Conservation (phyloP, 495 filamentous ascomycete species). For the Tuber calosporum region DNA sequence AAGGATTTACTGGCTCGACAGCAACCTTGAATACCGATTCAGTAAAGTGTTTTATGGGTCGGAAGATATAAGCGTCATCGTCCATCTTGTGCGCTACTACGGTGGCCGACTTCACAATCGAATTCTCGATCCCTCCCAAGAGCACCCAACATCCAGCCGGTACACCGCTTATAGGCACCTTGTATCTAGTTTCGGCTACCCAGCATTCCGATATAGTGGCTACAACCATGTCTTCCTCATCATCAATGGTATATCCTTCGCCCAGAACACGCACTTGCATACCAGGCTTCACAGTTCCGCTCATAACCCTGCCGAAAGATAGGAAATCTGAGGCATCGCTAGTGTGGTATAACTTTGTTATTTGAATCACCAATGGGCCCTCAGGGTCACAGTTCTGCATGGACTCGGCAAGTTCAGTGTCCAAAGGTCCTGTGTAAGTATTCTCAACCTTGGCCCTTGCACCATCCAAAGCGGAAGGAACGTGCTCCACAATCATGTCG, state of each 20-base stretch:
- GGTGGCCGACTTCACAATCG: slow-evolving; percentile 96
- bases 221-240: slow-evolving; percentile 93
- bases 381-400: slow-evolving; percentile 81
- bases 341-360: slow-evolving; percentile 88
- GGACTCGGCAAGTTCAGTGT: slow-evolving; percentile 70
- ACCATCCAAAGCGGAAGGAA: slow-evolving; percentile 79
- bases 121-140: slow-evolving; percentile 87
- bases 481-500: slow-evolving; percentile 86
- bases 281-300: slow-evolving; percentile 75
- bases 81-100: slow-evolving; percentile 73
- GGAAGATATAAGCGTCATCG: slow-evolving; percentile 89
- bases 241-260: slow-evolving; percentile 91
- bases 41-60: slow-evolving; percentile 85
- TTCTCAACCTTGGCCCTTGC: slow-evolving; percentile 66
- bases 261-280: slow-evolving; percentile 84
- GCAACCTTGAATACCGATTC: slow-evolving; percentile 97
- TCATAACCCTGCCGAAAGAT: slow-evolving; percentile 87
- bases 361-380: slow-evolving; percentile 79
- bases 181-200: slow-evolving; percentile 91
- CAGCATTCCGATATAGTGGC: slow-evolving; percentile 84
- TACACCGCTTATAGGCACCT: slow-evolving; percentile 80
- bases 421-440: slow-evolving; percentile 93
- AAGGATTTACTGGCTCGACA: slow-evolving; percentile 95
- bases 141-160: slow-evolving; percentile 95
- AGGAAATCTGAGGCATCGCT: slow-evolving; percentile 80